phyloP scores from a whole-genome alignment of 371 early-diverging fungal genomes.

The Mortierella sp. region DNA sequence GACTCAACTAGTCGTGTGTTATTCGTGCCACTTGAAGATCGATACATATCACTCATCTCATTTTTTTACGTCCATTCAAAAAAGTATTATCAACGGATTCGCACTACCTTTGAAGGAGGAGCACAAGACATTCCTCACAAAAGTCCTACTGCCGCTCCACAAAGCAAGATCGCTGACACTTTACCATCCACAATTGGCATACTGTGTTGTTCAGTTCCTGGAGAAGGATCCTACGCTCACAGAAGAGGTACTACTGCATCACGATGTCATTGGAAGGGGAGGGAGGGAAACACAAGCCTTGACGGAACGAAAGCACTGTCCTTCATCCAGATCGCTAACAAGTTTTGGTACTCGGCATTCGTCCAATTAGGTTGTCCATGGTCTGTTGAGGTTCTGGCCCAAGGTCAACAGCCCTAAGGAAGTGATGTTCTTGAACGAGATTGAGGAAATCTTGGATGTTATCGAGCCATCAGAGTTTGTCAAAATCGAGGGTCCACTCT shows the following conservation, averaged over 20 bases:
- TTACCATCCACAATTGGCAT: constrained; percentile 96
- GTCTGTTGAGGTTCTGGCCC: constrained; percentile 95
- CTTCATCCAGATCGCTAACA: no score
- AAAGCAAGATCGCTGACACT: constrained; percentile 88
- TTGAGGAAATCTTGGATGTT: constrained; percentile 96
- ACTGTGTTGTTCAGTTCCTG: constrained; percentile 97
- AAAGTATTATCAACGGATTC: constrained; percentile 97
- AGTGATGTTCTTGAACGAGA: constrained; percentile 96
- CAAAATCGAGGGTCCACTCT: constrained; percentile 88
- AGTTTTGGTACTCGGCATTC: not conserved
- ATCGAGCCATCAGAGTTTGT: constrained; percentile 89
- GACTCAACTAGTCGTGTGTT: not conserved
- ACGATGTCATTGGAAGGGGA: no score
- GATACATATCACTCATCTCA: not conserved
- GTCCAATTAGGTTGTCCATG: constrained; percentile 75
- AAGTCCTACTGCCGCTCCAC: constrained; percentile 94
- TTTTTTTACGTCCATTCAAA: not conserved
- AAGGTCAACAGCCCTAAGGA: constrained; percentile 98
- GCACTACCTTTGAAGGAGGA: constrained; percentile 97
- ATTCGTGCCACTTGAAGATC: no score
- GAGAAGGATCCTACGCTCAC: constrained; percentile 96
- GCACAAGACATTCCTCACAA: constrained; percentile 92
- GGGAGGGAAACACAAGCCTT: no score
- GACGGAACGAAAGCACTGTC: no score
- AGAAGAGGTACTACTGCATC: constrained; percentile 68